Evolutionary conservation across 2,329 filamentous ascomycete genomes (phyloP), one percentile per base, ranked within the genome.

Genomic region (Phyllosticta citribraziliensis): DNA sequence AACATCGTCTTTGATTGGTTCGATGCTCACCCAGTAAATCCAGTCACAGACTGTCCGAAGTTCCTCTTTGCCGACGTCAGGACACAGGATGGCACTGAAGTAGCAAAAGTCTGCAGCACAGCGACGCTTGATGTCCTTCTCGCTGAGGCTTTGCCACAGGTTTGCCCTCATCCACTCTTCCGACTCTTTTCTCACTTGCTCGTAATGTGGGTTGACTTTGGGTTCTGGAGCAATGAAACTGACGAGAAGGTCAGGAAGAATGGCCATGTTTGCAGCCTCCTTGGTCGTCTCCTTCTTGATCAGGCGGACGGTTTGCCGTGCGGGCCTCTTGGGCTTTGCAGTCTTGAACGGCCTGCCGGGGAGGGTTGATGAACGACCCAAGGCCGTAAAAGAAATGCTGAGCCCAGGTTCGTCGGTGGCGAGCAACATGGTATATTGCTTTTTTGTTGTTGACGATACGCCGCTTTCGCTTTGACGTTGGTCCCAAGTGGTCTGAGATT

Each of bases 81-180:
- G 60, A 14, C 60, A 62, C 51, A 62, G 57, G 22, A 62, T 27
- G 12, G 60, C 60, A 30, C 55, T 57, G 56, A 62, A 62, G 51
- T 47, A 62, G 33, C 60, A 62, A 52, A 62, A 62, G 25, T 62
- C 60, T 27, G 60, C 60, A 3, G 55, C 56, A 20, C 60, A 62
- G 24, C 60, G 60, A 33, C 55, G 57, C 51, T 52, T 52, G 33
- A 57, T 58, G 12, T 62, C 60, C 14, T 35, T 24, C 52, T 62
- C 55, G 14, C 24, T 25, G n/a, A 62, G 52, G 17, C n/a, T 33
- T 22, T 55, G 54, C 60, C 60, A 62, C 6, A 62, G 35, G n/a
- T 51, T 54, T 12, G 27, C 22, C 25, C 25, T 58, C 60, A 62
- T 58, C 60, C 55, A 62, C 25, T 54, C 60, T 33, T 62, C 60